These are phyloP conservation scores for Zymoseptoria tritici DNA, from an alignment of 2,329 filamentous ascomycete species.

Conservation along the genomic window DNA sequence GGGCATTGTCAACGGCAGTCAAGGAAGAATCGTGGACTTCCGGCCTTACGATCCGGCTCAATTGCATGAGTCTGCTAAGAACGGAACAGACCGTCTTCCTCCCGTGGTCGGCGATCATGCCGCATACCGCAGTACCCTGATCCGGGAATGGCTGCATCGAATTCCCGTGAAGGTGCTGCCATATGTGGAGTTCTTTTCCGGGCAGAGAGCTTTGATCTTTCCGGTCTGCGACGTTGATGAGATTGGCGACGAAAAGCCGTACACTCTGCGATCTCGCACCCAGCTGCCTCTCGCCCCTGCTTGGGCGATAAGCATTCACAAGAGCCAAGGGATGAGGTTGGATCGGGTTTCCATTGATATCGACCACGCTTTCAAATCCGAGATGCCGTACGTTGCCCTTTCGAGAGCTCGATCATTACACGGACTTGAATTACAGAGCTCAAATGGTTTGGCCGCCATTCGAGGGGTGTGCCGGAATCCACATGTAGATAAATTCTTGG, in stretches of 20 bases:
- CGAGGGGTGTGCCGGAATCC: neutral
- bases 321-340: constrained; percentile 55
- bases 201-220: constrained; percentile 40
- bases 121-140: neutral
- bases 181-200: constrained; percentile 47
- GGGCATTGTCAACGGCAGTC: neutral
- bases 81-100: neutral
- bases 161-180: constrained; percentile 29
- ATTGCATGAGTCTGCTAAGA: neutral
- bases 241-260: constrained; percentile 40
- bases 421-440: constrained; percentile 36
- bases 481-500: constrained; percentile 1
- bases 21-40: neutral
- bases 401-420: constrained; percentile 46
- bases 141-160: neutral
- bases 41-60: neutral
- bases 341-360: constrained; percentile 51
- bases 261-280: constrained; percentile 45
- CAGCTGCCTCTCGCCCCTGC: constrained; percentile 54
- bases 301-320: constrained; percentile 58
- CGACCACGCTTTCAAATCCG: constrained; percentile 44
- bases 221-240: constrained; percentile 44
- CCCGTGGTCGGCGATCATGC: neutral
- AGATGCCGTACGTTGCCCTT: constrained; percentile 56
- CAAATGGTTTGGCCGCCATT: neutral